Evolutionary conservation across 2,329 filamentous ascomycete species (phyloP), one percentile per base, ranked within the genome.

Genomic region (Monilinia vaccinii-corymbosi): DNA sequence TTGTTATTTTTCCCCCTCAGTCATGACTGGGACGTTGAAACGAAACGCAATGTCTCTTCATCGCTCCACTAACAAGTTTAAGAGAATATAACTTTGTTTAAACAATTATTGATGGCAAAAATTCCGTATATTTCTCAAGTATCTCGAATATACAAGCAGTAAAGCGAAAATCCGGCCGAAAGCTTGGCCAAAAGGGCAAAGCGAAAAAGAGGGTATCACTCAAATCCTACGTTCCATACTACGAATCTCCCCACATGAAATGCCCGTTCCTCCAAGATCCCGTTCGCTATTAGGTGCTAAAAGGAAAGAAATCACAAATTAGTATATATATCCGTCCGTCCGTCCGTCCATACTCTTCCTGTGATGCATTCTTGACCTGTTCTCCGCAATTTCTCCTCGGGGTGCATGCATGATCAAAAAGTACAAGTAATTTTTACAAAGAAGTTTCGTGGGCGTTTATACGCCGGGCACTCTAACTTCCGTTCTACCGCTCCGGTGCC

Each of bases 401-500:
- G 18, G 23, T 45, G 8, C 40, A 32, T 53, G 38, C 13, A 53
- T 11, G 21, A 32, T 44, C 16, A 8, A 32, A 44, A 21, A 11
- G 11, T 23, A 53, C 38, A 53, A 23, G 18, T 14, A 21, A 44
- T 23, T 0, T 28, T 28, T 6, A 28, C 25, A 28, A 13, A 32
- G n/a, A 55, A 44, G 32, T 16, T 8, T 16, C 6, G 10, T 21
- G 14, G 4, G 10, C 25, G 2, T 10, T 56, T 25, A 47, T 13
- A 7, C 53, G 23, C 34, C 28, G 2, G 42, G 56, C 31, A 58
- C 65, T 23, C 60, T 36, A 44, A 76, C 73, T 64, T 76, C 74
- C 1, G 73, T 74, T 42, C 70, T 72, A 13, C 75, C 75, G 64
- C 71, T 74, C 1, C 75, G 68, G 66, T 76, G 74, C 74, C 74